A percentile compares a stretch with the other conserved stretches of the same genome.
phyloP scores from a whole-genome alignment of 1,139 yeast genomes.

The Yamadazyma spencermartinsiae region DNA sequence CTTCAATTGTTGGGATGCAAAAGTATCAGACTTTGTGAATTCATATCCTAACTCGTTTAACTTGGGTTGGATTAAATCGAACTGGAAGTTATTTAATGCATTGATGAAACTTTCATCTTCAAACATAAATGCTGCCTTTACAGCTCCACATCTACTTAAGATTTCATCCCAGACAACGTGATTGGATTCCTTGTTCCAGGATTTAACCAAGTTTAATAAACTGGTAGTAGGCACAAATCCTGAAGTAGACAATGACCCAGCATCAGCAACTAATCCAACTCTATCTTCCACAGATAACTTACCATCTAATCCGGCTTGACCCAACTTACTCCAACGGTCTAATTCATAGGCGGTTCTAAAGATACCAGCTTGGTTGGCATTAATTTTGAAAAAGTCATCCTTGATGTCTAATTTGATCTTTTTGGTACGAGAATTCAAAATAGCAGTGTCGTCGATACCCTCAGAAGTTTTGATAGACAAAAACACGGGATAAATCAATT shows the following conservation, averaged over 20 bases:
- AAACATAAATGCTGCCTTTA: slow-evolving; percentile 69
- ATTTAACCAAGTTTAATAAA: slow-evolving; percentile 61
- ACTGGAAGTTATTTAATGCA: slow-evolving; percentile 59
- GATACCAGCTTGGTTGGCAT: slow-evolving; percentile 81
- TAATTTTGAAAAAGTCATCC: slow-evolving; percentile 69
- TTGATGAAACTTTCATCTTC: slow-evolving; percentile 58
- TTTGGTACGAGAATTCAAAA: slow-evolving; percentile 56
- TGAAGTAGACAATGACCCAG: slow-evolving; percentile 67
- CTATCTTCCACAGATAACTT: slow-evolving; percentile 78
- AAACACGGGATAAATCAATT: slow-evolving; percentile 77
- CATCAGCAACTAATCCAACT: slow-evolving; percentile 84
- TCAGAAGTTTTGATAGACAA: slow-evolving; percentile 68
- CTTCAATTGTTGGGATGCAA: slow-evolving; percentile 75
- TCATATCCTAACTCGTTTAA: slow-evolving; percentile 68
- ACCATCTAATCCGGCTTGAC: slow-evolving; percentile 66
- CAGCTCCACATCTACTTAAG: slow-evolving; percentile 50
- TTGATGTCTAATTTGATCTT: slow-evolving; percentile 43
- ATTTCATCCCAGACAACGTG: slow-evolving; percentile 83
- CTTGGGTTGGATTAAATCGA: slow-evolving; percentile 60
- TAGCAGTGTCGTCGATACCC: slow-evolving; percentile 65
- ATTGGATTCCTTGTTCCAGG: slow-evolving; percentile 68
- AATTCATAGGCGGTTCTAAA: slow-evolving; percentile 74
- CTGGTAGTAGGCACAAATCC: slow-evolving; percentile 71
- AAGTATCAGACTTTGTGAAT: slow-evolving; percentile 61
- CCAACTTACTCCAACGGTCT: slow-evolving; percentile 72